Conservation (phyloP, 2,329 filamentous ascomycete genomes). For the Xylariales sp. region DNA sequence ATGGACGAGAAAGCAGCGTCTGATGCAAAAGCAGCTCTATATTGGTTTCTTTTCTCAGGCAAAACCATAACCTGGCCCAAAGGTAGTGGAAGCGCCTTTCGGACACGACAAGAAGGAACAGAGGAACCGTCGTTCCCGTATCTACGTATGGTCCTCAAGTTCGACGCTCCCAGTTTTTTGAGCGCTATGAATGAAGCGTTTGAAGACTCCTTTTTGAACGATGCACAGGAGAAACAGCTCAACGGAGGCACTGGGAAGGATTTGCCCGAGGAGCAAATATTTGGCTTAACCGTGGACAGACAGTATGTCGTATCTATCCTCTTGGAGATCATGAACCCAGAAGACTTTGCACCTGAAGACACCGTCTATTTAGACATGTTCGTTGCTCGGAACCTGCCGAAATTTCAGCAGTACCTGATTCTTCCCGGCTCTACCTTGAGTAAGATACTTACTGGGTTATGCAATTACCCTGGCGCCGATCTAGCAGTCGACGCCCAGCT, state of each 20-base stretch:
- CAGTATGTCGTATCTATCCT: conserved; percentile 92
- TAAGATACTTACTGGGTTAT: conserved; percentile 75
- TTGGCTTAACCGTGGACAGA: conserved; percentile 71
- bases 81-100: conserved; percentile 54
- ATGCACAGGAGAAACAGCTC: conserved; percentile 59
- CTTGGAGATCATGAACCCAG: conserved; percentile 79
- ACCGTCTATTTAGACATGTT: conserved; percentile 99
- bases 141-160: conserved; percentile 76
- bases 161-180: conserved; percentile 87
- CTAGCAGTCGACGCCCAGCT: conserved; percentile 91
- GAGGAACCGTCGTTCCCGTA: conserved; percentile 79
- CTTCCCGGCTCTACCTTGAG: conserved; percentile 83
- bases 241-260: conserved; percentile 49
- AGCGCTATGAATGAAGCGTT: conserved; percentile 97
- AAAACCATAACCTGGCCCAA: conserved; percentile 72
- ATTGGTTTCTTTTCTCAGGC: conserved; percentile 90
- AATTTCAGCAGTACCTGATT: conserved; percentile 93
- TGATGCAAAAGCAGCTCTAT: conserved; percentile 81
- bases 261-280: conserved; percentile 61
- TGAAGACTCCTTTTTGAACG: conserved; percentile 90
- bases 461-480: conserved; percentile 74
- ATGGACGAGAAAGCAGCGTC: conserved; percentile 70
- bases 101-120: conserved; percentile 51
- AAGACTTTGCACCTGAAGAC: conserved; percentile 72
- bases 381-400: conserved; percentile 89